Evolutionary conservation across 305 asterid genomes (phyloP), one percentile per base, ranked within the genome.

Genomic region (Fraxinus angustifolia): DNA sequence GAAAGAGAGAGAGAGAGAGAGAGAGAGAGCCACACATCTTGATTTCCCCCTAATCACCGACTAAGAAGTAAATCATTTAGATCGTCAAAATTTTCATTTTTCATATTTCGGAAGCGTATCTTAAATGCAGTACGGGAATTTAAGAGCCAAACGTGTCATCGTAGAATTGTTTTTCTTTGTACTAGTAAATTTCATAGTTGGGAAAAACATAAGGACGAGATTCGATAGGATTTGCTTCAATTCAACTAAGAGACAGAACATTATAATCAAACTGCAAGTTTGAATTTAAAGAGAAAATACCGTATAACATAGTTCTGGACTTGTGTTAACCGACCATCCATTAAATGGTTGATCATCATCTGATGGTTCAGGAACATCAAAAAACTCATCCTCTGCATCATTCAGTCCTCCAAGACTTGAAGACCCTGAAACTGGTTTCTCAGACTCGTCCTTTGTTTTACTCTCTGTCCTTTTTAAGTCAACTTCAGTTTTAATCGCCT

Each of bases 371-470:
- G 89, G 87, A 62, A 85, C 90, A 84, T 87, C 89, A 48, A 81
- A 87, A 83, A 89, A 89, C 82, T 89, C 91, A 82, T 87, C 89
- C 67, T 78, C 82, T 4, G 83, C 87, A 82, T 89, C 89, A 72
- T 85, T 79, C 80, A 88, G 53, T 28, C 81, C 90, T 21, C 26
- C 36, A 12, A 88, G 87, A 82, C 86, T 84, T 60, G 91, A 84
- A 33, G 85, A 68, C 19, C 83, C 83, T 28, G 88, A 82, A 68
- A 58, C 42, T 3, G 30, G 77, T 56, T 72, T 71, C 8, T 76
- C 79, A 1, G 30, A 48, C 56, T 76, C 86, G 30, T 76, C 76
- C 50, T 73, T 79, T 56, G 79, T 87, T 3, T 76, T 60, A 19
- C 14, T 19, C 8, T 48, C 23, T 83, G 40, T n/a, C 79, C 19